phyloP scores from a whole-genome alignment of 768 basidiomycete genomes.

The Scleroderma citrinum region DNA sequence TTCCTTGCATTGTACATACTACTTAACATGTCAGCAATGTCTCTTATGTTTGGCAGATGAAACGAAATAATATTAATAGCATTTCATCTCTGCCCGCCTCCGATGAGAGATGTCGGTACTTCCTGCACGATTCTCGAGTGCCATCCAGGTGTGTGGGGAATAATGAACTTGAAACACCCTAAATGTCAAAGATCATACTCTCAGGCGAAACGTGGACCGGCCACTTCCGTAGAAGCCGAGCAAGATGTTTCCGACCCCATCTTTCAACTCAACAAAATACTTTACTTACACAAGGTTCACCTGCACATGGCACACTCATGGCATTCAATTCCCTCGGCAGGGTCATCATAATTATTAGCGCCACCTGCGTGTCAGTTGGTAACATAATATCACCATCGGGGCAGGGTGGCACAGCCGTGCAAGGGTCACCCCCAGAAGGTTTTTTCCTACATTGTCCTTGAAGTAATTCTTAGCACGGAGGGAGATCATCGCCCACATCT shows the following conservation, averaged over 20 bases:
- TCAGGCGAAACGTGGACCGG: background rate
- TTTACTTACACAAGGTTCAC: background rate
- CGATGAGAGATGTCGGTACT: background rate
- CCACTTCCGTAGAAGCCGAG: background rate
- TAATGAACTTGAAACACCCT: background rate
- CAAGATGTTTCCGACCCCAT: background rate
- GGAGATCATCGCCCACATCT: background rate
- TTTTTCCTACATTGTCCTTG: background rate
- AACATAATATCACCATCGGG: background rate
- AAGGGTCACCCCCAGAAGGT: background rate
- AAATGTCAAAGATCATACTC: background rate
- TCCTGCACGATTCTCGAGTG: background rate
- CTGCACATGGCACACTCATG: background rate
- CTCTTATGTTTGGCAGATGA: too few species aligned
- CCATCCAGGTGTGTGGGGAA: background rate
- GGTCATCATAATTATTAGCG: background rate
- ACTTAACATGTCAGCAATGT: too few species aligned
- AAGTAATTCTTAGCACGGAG: background rate
- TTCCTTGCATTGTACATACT: too few species aligned
- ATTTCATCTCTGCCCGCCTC: background rate
- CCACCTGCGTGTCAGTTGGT: background rate
- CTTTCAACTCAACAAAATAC: too few species aligned
- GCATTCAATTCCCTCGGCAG: background rate
- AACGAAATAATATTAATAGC: background rate
- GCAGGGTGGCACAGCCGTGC: background rate